These are phyloP conservation scores for Mimosa pudica DNA, from an alignment of 306 rosid species.

Conservation along the genomic window DNA sequence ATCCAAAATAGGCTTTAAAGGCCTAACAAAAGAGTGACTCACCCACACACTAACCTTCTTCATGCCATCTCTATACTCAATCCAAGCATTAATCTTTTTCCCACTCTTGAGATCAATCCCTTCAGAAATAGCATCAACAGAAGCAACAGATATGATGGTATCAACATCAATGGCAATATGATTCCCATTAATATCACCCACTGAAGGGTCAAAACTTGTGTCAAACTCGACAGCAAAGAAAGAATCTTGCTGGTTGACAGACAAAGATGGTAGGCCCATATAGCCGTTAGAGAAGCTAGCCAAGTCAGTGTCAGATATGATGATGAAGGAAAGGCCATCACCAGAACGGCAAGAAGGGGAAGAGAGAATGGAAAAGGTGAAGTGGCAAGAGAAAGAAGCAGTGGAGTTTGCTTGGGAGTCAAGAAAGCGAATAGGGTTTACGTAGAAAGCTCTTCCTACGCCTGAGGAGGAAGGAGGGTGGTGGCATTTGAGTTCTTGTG, in stretches of 20 bases:
- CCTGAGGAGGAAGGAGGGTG: slow-evolving; percentile 43
- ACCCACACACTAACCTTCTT: slow-evolving; percentile 71
- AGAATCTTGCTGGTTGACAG: slow-evolving; percentile 33
- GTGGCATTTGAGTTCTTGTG: slow-evolving; percentile 54
- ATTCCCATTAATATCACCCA: slow-evolving; percentile 70
- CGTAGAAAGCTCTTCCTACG: slow-evolving; percentile 67
- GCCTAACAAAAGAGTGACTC: slow-evolving; percentile 53
- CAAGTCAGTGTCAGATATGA: slow-evolving; percentile 46
- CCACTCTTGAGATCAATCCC: slow-evolving; percentile 71
- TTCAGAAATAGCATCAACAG: slow-evolving; percentile 52
- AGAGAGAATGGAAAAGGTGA: slow-evolving; percentile 65
- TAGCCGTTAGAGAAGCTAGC: slow-evolving; percentile 45
- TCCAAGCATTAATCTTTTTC: slow-evolving; percentile 64
- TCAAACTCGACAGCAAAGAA: slow-evolving; percentile 84
- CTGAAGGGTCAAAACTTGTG: slow-evolving; percentile 58
- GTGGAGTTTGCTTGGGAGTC: slow-evolving; percentile 59
- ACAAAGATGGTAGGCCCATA: slow-evolving; percentile 64
- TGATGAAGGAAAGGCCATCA: slow-evolving; percentile 75
- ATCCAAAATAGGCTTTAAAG: slow-evolving; percentile 57
- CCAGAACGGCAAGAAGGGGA: slow-evolving; percentile 57
- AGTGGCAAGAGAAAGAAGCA: slow-evolving; percentile 66
- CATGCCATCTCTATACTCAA: slow-evolving; percentile 62
- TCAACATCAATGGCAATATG: slow-evolving; percentile 61
- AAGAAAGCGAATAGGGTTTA: slow-evolving; percentile 70
- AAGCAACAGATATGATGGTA: slow-evolving; percentile 45